A percentile compares a stretch with the other conserved stretches of the same genome.
Evolutionary conservation across 495 filamentous ascomycete genomes (phyloP).

Genomic region (Alectoria sarmentosa): DNA sequence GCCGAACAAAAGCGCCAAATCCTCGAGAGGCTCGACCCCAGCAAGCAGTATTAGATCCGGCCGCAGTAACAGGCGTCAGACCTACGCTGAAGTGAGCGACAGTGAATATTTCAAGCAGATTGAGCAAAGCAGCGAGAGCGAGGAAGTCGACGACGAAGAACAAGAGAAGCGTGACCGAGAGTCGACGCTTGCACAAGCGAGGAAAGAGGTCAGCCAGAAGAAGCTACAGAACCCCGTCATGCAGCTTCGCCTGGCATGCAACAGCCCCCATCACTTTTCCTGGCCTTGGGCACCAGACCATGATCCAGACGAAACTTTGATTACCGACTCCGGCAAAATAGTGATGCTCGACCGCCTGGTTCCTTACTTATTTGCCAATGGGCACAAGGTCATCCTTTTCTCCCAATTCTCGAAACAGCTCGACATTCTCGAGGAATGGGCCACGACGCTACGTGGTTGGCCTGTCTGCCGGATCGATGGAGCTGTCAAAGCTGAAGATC

Average conservation of each 20-base stretch:
- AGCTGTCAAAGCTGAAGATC: slow-evolving; percentile 69
- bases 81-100: slow-evolving; percentile 71
- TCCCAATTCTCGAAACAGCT: slow-evolving; percentile 93
- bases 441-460: slow-evolving; percentile 62
- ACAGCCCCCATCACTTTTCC: slow-evolving; percentile 94
- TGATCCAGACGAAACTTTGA: slow-evolving; percentile 64
- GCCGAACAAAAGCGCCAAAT: slow-evolving; percentile 63
- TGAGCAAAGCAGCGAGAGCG: slow-evolving; percentile 42
- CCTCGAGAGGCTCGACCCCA: slow-evolving; percentile 65
- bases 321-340: slow-evolving; percentile 91
- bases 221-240: slow-evolving; percentile 93
- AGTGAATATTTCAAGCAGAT: slow-evolving; percentile 64
- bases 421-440: slow-evolving; percentile 86
- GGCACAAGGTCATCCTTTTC: slow-evolving; percentile 92
- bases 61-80: slow-evolving; percentile 43
- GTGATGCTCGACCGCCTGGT: slow-evolving; percentile 83
- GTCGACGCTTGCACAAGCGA: slow-evolving; percentile 68
- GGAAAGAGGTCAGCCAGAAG: slow-evolving; percentile 78
- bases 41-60: slow-evolving; percentile 42
- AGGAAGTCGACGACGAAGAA: slow-evolving; percentile 48
- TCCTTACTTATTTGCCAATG: slow-evolving; percentile 61
- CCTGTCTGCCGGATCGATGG: slow-evolving; percentile 88
- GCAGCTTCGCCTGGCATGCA: slow-evolving; percentile 88
- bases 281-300: slow-evolving; percentile 64
- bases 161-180: slow-evolving; percentile 60